Conservation (phyloP, 495 filamentous ascomycete genomes). For the Daldinia decipiens region DNA sequence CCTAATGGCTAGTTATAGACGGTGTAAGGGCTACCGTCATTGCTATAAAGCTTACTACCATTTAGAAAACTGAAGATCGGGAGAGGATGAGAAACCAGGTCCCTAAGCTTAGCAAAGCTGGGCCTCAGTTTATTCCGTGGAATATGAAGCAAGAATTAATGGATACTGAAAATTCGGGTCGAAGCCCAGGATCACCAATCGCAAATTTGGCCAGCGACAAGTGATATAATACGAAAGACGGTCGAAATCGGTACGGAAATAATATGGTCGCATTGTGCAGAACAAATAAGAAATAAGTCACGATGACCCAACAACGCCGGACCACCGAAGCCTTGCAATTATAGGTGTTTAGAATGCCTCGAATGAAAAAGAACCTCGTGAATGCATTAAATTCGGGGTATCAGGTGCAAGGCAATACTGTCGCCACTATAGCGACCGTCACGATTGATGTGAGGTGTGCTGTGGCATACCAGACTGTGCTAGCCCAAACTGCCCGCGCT, state of each 20-base stretch:
- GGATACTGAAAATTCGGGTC: constrained; percentile 19
- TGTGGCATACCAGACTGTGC: constrained; percentile 64
- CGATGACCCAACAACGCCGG: constrained; percentile 51
- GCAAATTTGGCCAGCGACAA: constrained; percentile 23
- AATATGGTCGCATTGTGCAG: constrained; percentile 42
- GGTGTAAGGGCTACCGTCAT: neutral
- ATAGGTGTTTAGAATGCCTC: constrained; percentile 48
- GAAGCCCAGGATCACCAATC: constrained; percentile 22
- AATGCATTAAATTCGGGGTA: constrained; percentile 64
- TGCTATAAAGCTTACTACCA: constrained; percentile 1
- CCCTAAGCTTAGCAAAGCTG: neutral
- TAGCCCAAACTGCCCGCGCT: constrained; percentile 62
- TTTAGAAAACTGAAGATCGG: constrained; percentile 10
- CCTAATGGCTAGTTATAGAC: neutral
- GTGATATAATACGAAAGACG: constrained; percentile 42
- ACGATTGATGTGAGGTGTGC: constrained; percentile 61
- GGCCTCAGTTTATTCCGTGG: constrained; percentile 11
- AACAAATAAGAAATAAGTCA: constrained; percentile 39
- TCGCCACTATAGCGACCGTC: constrained; percentile 44
- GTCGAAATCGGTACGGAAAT: constrained; percentile 39
- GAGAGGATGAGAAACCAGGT: constrained; percentile 21
- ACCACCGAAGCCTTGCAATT: constrained; percentile 50
- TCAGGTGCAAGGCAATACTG: constrained; percentile 54
- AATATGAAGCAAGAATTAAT: constrained; percentile 34
- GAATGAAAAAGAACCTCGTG: constrained; percentile 54